Conservation (phyloP, 495 filamentous ascomycete genomes). For the Cudoniella acicularis region DNA sequence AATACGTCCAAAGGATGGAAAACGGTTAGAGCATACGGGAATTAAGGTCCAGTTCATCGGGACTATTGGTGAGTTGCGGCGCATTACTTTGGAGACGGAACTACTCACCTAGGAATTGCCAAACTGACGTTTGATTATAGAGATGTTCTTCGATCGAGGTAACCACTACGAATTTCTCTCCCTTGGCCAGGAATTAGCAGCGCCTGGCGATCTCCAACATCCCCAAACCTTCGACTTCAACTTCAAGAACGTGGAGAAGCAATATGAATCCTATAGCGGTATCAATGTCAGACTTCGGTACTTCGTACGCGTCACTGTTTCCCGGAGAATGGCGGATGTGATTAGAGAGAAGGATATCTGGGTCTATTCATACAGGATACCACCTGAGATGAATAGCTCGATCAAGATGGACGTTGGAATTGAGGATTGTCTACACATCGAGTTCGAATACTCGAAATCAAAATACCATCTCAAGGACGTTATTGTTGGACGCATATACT, state of each 20-base stretch:
- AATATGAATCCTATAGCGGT: constrained; percentile 99
- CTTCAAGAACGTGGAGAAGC: constrained; percentile 99
- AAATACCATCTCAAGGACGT: constrained; percentile 99
- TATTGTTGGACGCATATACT: constrained; percentile 98
- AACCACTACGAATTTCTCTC: constrained; percentile 99
- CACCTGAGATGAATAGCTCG: constrained; percentile 92
- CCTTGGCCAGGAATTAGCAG: constrained; percentile 90
- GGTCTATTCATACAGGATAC: constrained; percentile 98
- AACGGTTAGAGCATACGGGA: constrained; percentile 94
- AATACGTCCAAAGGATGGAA: constrained; percentile 95
- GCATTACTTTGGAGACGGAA: neutral
- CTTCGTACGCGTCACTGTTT: constrained; percentile 95
- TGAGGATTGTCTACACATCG: constrained; percentile 98
- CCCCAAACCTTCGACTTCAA: constrained; percentile 99
- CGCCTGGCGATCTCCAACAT: constrained; percentile 95
- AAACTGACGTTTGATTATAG: constrained; percentile 38
- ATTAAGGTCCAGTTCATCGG: constrained; percentile 99
- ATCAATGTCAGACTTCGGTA: constrained; percentile 99
- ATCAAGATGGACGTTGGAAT: constrained; percentile 99
- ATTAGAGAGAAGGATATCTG: constrained; percentile 99
- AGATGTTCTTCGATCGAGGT: constrained; percentile 99
- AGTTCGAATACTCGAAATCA: constrained; percentile 98
- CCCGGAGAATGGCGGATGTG: constrained; percentile 93
- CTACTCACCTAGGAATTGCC: neutral
- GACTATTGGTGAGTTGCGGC: constrained; percentile 69